Conservation (phyloP, 345 rosid genomes). For the Camelina hispida region DNA sequence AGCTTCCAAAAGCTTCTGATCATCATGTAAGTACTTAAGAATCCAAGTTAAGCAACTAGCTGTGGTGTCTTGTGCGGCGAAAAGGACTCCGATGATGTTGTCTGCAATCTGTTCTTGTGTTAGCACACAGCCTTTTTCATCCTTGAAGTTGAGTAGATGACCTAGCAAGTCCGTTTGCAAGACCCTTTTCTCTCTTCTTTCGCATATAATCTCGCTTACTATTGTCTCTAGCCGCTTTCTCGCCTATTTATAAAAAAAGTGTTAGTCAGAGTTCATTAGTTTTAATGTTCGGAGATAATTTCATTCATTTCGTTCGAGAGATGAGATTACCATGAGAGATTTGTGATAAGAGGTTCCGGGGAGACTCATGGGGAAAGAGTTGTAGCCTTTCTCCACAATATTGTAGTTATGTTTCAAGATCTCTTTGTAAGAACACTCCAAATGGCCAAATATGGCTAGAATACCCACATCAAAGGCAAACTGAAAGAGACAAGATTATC, state of each 20-base stretch:
- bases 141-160: conserved; percentile 57
- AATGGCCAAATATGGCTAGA: conserved; percentile 69
- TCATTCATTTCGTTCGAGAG: background rate
- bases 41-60: conserved; percentile 89
- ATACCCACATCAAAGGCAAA: conserved; percentile 79
- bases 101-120: conserved; percentile 68
- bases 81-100: conserved; percentile 82
- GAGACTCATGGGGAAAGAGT: conserved; percentile 70
- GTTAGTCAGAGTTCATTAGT: background rate
- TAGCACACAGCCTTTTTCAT: conserved; percentile 50
- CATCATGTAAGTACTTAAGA: conserved; percentile 72
- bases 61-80: conserved; percentile 94
- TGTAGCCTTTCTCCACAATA: conserved; percentile 82
- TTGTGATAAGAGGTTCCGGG: conserved; percentile 76
- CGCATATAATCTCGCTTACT: conserved; percentile 62
- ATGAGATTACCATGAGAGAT: conserved; percentile 61
- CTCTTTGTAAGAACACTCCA: conserved; percentile 57
- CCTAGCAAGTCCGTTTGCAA: conserved; percentile 59
- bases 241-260: conserved; percentile 53
- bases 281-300: background rate
- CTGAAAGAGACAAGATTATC: conserved; percentile 46
- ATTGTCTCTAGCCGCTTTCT: conserved; percentile 62
- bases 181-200: conserved; percentile 62
- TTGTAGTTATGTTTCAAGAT: conserved; percentile 61
- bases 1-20: conserved; percentile 64